Evolutionary conservation across 805 yeast genomes (phyloP).

Genomic region (Kluyveromyces wickerhamii): DNA sequence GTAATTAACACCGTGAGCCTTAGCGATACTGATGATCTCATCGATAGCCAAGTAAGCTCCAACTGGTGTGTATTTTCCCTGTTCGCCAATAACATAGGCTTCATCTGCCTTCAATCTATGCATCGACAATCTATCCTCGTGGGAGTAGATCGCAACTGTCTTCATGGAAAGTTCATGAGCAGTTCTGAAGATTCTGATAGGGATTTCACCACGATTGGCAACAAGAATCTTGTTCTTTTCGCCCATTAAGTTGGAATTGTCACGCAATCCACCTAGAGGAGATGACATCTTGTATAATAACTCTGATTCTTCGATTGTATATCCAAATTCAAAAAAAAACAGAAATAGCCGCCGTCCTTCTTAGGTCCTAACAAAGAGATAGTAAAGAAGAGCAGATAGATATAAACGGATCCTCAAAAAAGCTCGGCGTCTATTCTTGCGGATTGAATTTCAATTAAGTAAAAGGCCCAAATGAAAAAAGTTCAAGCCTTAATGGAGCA

Average conservation of each 20-base stretch:
- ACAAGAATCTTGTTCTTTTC: slow-evolving; percentile 54
- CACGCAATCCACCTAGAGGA: slow-evolving; percentile 26
- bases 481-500: too few species aligned
- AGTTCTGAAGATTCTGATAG: slow-evolving; percentile 85
- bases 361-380: too few species aligned
- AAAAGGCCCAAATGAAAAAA: too few species aligned
- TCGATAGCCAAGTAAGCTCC: slow-evolving; percentile 94
- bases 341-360: too few species aligned
- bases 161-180: slow-evolving; percentile 97
- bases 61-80: slow-evolving; percentile 89
- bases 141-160: slow-evolving; percentile 94
- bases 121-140: slow-evolving; percentile 91
- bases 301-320: too few species aligned
- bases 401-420: too few species aligned
- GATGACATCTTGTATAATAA: too few species aligned
- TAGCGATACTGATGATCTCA: slow-evolving; percentile 84
- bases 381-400: too few species aligned
- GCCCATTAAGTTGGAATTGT: slow-evolving; percentile 31
- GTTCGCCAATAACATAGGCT: slow-evolving; percentile 82
- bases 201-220: slow-evolving; percentile 81
- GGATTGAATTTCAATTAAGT: too few species aligned
- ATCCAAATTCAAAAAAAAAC: too few species aligned
- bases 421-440: too few species aligned
- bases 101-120: slow-evolving; percentile 93
- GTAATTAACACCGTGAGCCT: slow-evolving; percentile 69